Evolutionary conservation across 441 rosid species (phyloP), one percentile per base, ranked within the genome.

Genomic region (Pelargonium australe): DNA sequence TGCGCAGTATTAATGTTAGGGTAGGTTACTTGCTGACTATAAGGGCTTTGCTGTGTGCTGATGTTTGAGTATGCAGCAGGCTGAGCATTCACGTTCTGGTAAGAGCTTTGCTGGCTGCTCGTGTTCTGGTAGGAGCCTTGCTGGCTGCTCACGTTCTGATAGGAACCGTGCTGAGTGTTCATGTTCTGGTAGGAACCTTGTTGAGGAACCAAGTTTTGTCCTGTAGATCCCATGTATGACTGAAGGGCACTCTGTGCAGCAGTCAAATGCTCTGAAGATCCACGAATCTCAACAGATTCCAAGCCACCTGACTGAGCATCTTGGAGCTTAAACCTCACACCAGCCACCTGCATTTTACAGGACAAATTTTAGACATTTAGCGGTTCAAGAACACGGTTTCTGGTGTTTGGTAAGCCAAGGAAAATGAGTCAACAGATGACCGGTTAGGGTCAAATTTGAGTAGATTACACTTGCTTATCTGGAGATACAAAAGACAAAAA

Each of bases 321-420:
- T 63, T 72, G 78, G 40, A 73, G 72, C 79, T 74, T 74, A 70
- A 76, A 9, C 75, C 82, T 80, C 40, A 72, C 47, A 19, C 79
- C 82, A 68, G 68, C 57, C 61, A 71, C 78, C 86, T 84, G 67
- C 64, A 58, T 70, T 16, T 49, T 20, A 4, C 60, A 71, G 28
- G 65, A n/a, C 51, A 70, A 19, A 68, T 10, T 16, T 37, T 63
- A 25, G 6, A 62, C 17, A 63, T 34, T 53, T 53, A 68, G 64
- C 10, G 73, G 43, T 63, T 57, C 11, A 10, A 12, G 47, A 43
- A 43, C 47, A 43, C 11, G 1, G 11, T 7, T 43, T 10, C 47
- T 43, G 47, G 11, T 43, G 11, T 43, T 43, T 43, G 10, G 11
- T 10, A 7, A 10, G 47, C 47, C 47, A 43, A 43, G 47, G 47